Percentiles rank a stretch among this genome's conserved stretches.
Evolutionary conservation across 2,329 filamentous ascomycete genomes (phyloP).

Genomic region (Calonectria fujianensis): DNA sequence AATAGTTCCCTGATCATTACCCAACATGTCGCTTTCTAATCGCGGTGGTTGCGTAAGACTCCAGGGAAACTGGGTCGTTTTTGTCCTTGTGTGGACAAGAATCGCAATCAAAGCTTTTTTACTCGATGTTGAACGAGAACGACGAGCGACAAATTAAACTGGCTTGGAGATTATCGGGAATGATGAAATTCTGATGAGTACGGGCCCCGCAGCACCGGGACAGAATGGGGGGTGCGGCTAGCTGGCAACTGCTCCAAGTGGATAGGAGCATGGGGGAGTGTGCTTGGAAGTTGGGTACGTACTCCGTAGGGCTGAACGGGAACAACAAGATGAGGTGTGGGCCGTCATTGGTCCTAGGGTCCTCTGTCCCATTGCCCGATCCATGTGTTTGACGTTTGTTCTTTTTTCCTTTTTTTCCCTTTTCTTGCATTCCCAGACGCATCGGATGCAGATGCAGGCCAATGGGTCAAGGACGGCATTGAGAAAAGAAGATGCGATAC

Average conservation of each 20-base stretch:
- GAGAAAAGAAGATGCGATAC: not conserved
- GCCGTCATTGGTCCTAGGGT: slow-evolving; percentile 41
- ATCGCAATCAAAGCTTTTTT: not conserved
- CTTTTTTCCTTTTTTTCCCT: not conserved
- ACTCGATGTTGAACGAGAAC: slow-evolving; percentile 17
- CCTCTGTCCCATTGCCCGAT: not conserved
- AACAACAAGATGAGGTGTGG: slow-evolving; percentile 49
- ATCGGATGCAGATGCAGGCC: not conserved
- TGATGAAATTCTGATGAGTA: not conserved
- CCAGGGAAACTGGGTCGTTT: slow-evolving; percentile 12
- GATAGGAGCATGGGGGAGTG: slow-evolving; percentile 33
- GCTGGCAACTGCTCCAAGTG: not conserved
- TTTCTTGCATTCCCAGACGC: not conserved
- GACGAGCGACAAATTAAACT: not conserved
- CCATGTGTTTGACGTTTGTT: slow-evolving; percentile 9
- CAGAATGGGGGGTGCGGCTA: slow-evolving; percentile 5
- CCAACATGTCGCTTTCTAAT: not conserved
- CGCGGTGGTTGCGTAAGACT: not conserved
- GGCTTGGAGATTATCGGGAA: slow-evolving; percentile 30
- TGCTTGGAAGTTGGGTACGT: slow-evolving; percentile 35
- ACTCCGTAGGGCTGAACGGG: slow-evolving; percentile 52
- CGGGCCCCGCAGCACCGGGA: not conserved
- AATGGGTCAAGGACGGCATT: not conserved
- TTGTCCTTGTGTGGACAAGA: no score
- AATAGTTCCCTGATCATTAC: slow-evolving; percentile 21